Base-by-base conservation (phyloP, 805 yeast species). In the Starmerella geochares region DNA sequence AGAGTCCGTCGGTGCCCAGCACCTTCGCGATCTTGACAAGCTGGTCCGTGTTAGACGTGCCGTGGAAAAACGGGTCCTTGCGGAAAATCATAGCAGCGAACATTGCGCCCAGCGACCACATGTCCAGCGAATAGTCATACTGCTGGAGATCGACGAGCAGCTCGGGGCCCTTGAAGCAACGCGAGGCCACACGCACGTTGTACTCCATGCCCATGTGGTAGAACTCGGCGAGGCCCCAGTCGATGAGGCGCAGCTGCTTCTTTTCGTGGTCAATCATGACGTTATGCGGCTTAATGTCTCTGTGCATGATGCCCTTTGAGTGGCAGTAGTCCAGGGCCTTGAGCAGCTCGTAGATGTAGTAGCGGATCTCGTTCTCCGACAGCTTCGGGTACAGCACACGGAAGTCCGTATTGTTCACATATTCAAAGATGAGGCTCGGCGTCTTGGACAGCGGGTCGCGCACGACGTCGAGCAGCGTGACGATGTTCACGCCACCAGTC, bases 181-280 rank as follows among this genome's bases (percentile, higher is more conserved):
- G 76, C 5, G 94, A 83, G 0, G 96, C 95, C 31, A 87, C 96
- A 54, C 96, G 75, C 20, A 86, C 95, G 61, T 87, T 87, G 68
- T 85, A 87, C 58, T 86, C 94, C 45, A 83, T 83, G 4, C 90
- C 92, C 2, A 83, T 81, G 63, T 87, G 95, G 66, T 87, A 87
- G 62, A 84, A 87, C 65, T 87, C 96, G 7, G 95, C 95, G 53
- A 87, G 69, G 14, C 96, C 96, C 96, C 96, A 87, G 69, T 87
- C 96, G 56, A 87, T 87, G 49, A 87, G 75, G 59, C 90, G 75
- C 61, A 87, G 68, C 57, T 74, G 75, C 47, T 67, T 62, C 41
- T 63, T 65, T 23, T 72, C 68, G 54, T 86, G 95, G 67, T 87
- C 95, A 58, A 86, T 86, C 95, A 86, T 86, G 39, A 86, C 86